These are phyloP conservation scores for Rhodotorula glutinis DNA, from an alignment of 1,284 basidiomycete species.

Conservation along the genomic window DNA sequence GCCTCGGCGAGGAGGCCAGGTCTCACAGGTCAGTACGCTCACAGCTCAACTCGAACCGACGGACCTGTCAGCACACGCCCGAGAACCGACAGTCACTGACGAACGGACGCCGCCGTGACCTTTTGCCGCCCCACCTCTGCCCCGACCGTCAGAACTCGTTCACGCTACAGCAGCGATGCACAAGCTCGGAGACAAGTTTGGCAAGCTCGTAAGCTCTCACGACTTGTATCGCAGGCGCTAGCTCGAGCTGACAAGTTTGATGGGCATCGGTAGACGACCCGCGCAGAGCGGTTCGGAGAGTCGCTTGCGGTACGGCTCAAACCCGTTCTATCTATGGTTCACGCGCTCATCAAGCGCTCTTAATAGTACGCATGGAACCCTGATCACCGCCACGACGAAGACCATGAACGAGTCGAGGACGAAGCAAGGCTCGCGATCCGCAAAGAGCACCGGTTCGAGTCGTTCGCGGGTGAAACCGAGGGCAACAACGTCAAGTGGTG, in stretches of 20 bases:
- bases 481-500: constrained; percentile 82
- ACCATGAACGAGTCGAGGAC: constrained; percentile 51
- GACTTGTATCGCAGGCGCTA: rapidly evolving
- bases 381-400: constrained; percentile 66
- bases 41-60: too few species aligned
- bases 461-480: constrained; percentile 69
- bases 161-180: neutral
- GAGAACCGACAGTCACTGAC: too few species aligned
- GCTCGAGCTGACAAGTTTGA: neutral
- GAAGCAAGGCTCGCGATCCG: constrained; percentile 12
- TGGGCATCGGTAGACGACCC: neutral
- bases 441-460: constrained; percentile 70
- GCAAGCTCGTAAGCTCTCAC: constrained; percentile 30
- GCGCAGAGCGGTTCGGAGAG: constrained; percentile 7
- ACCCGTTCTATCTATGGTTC: too few species aligned
- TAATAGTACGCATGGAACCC: constrained; percentile 46
- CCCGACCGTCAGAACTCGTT: neutral
- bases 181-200: constrained; percentile 30
- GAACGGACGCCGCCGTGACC: too few species aligned
- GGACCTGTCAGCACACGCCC: too few species aligned
- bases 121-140: neutral
- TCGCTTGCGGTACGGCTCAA: constrained; percentile 18
- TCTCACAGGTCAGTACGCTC: too few species aligned
- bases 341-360: too few species aligned
- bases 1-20: too few species aligned